Evolutionary conservation across 2,329 filamentous ascomycete species (phyloP).

Genomic region (Drechslerella stenobrocha): DNA sequence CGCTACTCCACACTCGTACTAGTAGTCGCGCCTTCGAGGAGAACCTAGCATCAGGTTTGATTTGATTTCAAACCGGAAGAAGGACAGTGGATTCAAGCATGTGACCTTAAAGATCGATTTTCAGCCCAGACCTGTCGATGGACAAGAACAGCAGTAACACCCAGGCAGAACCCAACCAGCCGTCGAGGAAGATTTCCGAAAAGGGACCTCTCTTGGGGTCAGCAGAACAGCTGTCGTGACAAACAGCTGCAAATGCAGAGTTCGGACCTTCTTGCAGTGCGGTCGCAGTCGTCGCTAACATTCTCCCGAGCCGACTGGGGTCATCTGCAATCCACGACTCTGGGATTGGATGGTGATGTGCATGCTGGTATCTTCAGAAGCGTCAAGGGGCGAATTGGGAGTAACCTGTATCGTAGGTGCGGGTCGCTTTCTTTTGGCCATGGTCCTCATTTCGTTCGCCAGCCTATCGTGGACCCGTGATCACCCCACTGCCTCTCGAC

Average conservation of each 20-base stretch:
- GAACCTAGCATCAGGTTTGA: no score
- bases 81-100: no score
- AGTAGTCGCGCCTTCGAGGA: no score
- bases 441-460: conserved; percentile 8
- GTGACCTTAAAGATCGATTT: no score
- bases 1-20: no score
- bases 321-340: not conserved
- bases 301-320: not conserved
- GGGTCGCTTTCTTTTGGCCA: not conserved
- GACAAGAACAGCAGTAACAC: not conserved
- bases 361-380: conserved; percentile 9
- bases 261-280: conserved; percentile 35
- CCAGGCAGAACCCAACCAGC: conserved; percentile 7
- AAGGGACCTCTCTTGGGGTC: conserved; percentile 20
- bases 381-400: conserved; percentile 7
- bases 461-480: conserved; percentile 12
- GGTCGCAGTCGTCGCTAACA: conserved; percentile 10
- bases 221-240: conserved; percentile 47
- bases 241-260: conserved; percentile 35
- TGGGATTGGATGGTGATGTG: not conserved
- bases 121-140: not conserved
- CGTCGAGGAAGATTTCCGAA: conserved; percentile 9
- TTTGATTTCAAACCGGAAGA: no score
- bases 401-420: not conserved
- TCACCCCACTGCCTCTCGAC: conserved; percentile 4